Base-by-base conservation (phyloP, 768 basidiomycete genomes). In the Leccinum aurantiacum region DNA sequence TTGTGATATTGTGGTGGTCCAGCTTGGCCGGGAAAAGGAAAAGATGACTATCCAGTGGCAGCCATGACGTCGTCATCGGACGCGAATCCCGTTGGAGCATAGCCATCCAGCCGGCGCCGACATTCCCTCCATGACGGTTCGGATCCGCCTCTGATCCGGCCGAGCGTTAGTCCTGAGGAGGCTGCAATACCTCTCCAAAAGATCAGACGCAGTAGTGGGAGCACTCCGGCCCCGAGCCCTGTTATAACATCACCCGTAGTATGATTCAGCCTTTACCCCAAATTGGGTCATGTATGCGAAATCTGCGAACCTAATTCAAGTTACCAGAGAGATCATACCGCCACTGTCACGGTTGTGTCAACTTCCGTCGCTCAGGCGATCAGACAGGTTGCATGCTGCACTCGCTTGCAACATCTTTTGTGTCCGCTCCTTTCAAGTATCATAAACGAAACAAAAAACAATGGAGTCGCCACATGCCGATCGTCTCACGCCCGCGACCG, bases 71-170 rank as follows among this genome's bases (percentile, higher is more conserved):
- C 44, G n/a, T 19, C 44, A 56, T 54, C 75, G 35, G 71, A 74
- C n/a, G 66, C 74, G 50, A 72, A 69, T 63, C 66, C 74, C 1
- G 84, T 79, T 0, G 85, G 84, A 14, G 79, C 74, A 67, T 86
- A 35, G 3, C 59, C 44, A 48, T 54, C 22, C 6, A 54, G 38
- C 14, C 25, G 48, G 47, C 24, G 38, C 1, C 54, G 29, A 7
- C 15, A 38, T 17, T 7, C 22, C 33, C 76, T 81, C 76, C 73
- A 82, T 81, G 17, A 84, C 71, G 11, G 77, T 79, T 22, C 83
- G 67, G 37, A 85, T 74, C 63, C 86, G 84, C 53, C 78, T 61
- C 76, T 63, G 49, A 85, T 74, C 55, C 75, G 67, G 1, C 84
- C 83, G 15, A 78, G 72, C 0, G 79, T 74, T 35, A 13, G 33